Percentiles rank a stretch among this genome's conserved stretches.
These are phyloP conservation scores for Coemansia sp. DNA, from an alignment of 192 early-diverging fungal species.

Conservation along the genomic window DNA sequence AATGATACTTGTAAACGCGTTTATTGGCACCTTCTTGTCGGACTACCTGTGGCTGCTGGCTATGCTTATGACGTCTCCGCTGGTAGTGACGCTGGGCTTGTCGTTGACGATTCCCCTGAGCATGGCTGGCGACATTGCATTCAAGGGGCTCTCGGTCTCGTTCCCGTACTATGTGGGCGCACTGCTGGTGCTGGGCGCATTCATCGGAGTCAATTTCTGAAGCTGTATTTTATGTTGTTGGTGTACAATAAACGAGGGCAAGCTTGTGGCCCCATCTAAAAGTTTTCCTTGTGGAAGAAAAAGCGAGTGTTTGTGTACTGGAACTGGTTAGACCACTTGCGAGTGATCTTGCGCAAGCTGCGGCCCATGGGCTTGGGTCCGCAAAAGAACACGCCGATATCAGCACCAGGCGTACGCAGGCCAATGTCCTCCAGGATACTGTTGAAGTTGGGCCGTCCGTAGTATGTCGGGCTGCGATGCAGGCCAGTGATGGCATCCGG, in stretches of 20 bases:
- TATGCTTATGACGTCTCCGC: slow-evolving; percentile 78
- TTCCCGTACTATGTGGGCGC: slow-evolving; percentile 65
- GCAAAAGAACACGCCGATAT: slow-evolving; percentile 84
- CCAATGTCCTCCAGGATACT: slow-evolving; percentile 62
- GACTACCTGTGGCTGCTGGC: slow-evolving; percentile 77
- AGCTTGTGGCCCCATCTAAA: slow-evolving; percentile 35
- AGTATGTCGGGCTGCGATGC: slow-evolving; percentile 62
- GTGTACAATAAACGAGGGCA: background rate
- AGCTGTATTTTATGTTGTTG: too few relatives aligned
- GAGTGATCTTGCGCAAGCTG: slow-evolving; percentile 49
- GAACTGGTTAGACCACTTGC: slow-evolving; percentile 46
- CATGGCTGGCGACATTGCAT: slow-evolving; percentile 67
- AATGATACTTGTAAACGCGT: slow-evolving; percentile 69
- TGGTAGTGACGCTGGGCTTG: slow-evolving; percentile 75
- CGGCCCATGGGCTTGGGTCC: slow-evolving; percentile 69
- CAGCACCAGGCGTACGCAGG: slow-evolving; percentile 48
- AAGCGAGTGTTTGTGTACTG: slow-evolving; percentile 55
- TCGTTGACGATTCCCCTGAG: slow-evolving; percentile 73
- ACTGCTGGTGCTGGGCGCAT: slow-evolving; percentile 62
- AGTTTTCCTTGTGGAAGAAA: slow-evolving; percentile 69
- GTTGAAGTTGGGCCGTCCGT: slow-evolving; percentile 76
- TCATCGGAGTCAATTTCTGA: slow-evolving; percentile 60
- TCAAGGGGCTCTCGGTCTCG: slow-evolving; percentile 58
- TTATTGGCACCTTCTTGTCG: slow-evolving; percentile 77
- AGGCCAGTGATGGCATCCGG: slow-evolving; percentile 72